phyloP scores from a whole-genome alignment of 345 rosid species.

The Schrenkiella parvula region DNA sequence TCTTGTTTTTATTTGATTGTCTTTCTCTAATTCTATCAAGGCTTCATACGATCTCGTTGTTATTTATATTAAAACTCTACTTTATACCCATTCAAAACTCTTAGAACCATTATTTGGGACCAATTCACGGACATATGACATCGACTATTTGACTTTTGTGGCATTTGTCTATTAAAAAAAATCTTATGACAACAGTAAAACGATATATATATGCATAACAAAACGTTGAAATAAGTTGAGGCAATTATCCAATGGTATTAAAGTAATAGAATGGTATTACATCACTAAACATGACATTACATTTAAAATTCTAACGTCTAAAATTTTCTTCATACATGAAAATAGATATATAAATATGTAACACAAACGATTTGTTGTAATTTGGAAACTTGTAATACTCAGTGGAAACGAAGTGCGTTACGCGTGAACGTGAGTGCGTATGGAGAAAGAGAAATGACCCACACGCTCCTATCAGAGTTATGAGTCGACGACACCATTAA shows the following conservation, averaged over 20 bases:
- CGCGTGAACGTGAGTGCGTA: conserved; percentile 22
- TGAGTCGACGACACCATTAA: conserved; percentile 1
- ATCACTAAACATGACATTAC: conserved; percentile 19
- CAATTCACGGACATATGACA: neutral
- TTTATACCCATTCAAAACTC: neutral
- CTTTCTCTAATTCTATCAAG: neutral
- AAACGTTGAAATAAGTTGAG: conserved; percentile 10
- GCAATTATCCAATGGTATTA: neutral
- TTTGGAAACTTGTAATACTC: neutral
- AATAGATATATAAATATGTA: neutral
- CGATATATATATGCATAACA: neutral
- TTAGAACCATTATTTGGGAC: neutral
- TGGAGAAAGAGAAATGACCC: neutral
- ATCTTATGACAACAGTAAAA: neutral
- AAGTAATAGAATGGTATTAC: neutral
- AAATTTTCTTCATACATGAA: neutral
- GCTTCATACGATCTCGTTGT: neutral
- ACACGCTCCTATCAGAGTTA: conserved; percentile 2
- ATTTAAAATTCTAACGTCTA: neutral
- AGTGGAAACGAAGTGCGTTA: conserved; percentile 15
- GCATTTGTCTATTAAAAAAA: neutral
- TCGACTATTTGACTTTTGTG: neutral
- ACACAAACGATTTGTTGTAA: neutral
- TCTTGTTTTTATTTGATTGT: neutral
- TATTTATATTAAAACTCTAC: neutral